Conservation (phyloP, 2,329 filamentous ascomycete species). For the Beauveria asiatica region DNA sequence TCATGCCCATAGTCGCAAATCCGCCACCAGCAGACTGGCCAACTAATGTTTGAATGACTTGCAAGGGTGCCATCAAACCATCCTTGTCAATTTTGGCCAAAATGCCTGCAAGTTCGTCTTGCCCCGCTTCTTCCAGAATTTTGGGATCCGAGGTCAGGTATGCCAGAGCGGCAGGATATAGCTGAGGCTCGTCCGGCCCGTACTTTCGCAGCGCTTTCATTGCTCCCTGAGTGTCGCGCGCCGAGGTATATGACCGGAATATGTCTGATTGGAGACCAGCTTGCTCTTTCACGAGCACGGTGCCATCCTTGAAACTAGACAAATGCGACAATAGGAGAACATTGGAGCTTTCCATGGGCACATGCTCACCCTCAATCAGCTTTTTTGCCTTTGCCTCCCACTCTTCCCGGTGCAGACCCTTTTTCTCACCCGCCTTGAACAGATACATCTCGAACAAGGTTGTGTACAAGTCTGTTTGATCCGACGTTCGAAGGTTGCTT, state of each 20-base stretch:
- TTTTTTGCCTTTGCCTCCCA: conserved; percentile 91
- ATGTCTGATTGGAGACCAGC: conserved; percentile 90
- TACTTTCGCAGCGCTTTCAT: conserved; percentile 88
- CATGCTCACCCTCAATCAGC: conserved; percentile 71
- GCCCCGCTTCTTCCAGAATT: conserved; percentile 76
- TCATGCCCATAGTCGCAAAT: conserved; percentile 94
- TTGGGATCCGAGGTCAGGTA: conserved; percentile 84
- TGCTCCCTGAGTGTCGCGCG: conserved; percentile 83
- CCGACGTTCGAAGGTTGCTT: conserved; percentile 58
- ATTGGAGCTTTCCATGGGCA: conserved; percentile 89
- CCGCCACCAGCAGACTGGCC: conserved; percentile 39
- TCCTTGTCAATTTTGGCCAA: conserved; percentile 83
- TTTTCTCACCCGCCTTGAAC: conserved; percentile 72
- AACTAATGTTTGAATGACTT: conserved; percentile 90
- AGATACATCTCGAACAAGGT: conserved; percentile 98
- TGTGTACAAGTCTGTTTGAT: conserved; percentile 82
- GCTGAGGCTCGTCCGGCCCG: conserved; percentile 78
- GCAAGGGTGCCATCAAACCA: conserved; percentile 86
- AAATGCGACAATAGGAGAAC: conserved; percentile 88
- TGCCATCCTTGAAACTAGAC: conserved; percentile 82
- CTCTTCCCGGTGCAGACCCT: conserved; percentile 55
- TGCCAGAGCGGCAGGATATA: conserved; percentile 85
- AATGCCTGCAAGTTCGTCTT: conserved; percentile 70
- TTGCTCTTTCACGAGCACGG: conserved; percentile 86
- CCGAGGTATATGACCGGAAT: conserved; percentile 89